A percentile compares a stretch with the other conserved stretches of the same genome.
phyloP scores from a whole-genome alignment of 1,284 basidiomycete genomes.

The Ganoderma boninense region DNA sequence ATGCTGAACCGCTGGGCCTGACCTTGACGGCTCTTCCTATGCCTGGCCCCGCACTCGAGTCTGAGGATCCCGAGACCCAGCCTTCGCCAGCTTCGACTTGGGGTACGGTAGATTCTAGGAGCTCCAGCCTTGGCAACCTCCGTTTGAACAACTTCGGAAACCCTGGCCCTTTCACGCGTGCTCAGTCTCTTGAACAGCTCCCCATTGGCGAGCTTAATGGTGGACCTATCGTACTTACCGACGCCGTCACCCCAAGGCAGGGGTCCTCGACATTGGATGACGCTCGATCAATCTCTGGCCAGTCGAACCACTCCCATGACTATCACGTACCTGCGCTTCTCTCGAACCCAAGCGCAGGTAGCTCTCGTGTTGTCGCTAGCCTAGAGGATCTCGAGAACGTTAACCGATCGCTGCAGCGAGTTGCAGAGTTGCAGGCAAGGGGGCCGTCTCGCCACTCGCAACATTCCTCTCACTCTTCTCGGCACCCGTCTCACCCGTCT shows the following conservation, averaged over 20 bases:
- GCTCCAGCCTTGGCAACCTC: slow-evolving; percentile 31
- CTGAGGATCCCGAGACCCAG: slow-evolving; percentile 13
- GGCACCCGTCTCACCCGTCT: slow-evolving; percentile 5
- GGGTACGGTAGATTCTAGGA: slow-evolving; percentile 29
- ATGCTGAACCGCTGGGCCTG: slow-evolving; percentile 12
- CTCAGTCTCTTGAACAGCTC: slow-evolving; percentile 20
- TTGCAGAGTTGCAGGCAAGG: slow-evolving; percentile 19
- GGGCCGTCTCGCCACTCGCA: slow-evolving; percentile 21
- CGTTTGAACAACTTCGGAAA: slow-evolving; percentile 20
- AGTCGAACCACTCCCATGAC: slow-evolving; percentile 19
- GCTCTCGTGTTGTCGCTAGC: slow-evolving; percentile 30
- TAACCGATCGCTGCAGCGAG: slow-evolving; percentile 29
- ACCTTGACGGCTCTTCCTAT: slow-evolving; percentile 14
- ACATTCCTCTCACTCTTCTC: slow-evolving; percentile 18
- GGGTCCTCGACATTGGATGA: slow-evolving; percentile 10
- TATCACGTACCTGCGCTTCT: slow-evolving; percentile 3
- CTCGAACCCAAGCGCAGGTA: slow-evolving; percentile 17
- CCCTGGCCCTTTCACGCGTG: slow-evolving; percentile 10
- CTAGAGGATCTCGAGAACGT: slow-evolving; percentile 32
- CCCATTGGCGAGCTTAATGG: slow-evolving; percentile 22
- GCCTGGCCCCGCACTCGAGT: slow-evolving; percentile 8
- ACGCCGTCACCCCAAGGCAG: slow-evolving; percentile 16
- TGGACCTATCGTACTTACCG: slow-evolving; percentile 18
- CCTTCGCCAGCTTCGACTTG: slow-evolving; percentile 36
- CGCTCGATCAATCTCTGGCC: slow-evolving; percentile 18